Base-by-base conservation (phyloP, 2,329 filamentous ascomycete genomes). In the Dryadomyces quercivorus region DNA sequence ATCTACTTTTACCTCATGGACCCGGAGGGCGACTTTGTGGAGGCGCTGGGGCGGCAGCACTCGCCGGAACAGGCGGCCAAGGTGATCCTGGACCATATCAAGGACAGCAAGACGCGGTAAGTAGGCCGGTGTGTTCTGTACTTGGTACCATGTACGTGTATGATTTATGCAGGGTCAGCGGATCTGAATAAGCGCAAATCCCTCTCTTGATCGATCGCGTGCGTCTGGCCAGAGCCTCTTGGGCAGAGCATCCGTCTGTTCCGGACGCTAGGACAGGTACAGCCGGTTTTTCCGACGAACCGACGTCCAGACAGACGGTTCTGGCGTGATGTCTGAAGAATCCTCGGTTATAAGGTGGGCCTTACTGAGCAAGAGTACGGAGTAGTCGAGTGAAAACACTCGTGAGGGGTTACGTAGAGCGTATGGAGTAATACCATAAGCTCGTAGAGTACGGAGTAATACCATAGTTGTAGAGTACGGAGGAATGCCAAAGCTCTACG, bases 1-100 rank as follows among this genome's bases (percentile, higher is more conserved):
- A 98, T 98, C 62, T 98, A 98, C 76, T 98, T 98, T 65, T 98
- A 98, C 70, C 73, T 98, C 61, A 98, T 98, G 93, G 93, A 97
- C 68, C 93, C 93, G 0, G 91, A 97, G 62, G 92, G 92, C 20
- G 91, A 98, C 68, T 98, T 98, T 69, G 92, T 98, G 31, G 94
- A 98, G 74, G 94, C 91, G 13, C 84, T 98, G 64, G 93, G 93
- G 18, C 78, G 93, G 59, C 93, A 98, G 71, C 91, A 97, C 71
- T 95, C 88, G 45, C 88, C 92, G 1, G 85, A 93, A 59, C 81
- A 88, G 63, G 93, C 85, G 1, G 87, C 91, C 7, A 84, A 83
- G 70, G 74, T 96, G 56, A 96, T 98, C 54, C 70, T 85, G 57
- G 84, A 86, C 58, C 93, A 98, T 69, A 85, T 97, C 66, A 85